Conservation (phyloP, 495 filamentous ascomycete genomes). For the Thermochaetoides thermophila region DNA sequence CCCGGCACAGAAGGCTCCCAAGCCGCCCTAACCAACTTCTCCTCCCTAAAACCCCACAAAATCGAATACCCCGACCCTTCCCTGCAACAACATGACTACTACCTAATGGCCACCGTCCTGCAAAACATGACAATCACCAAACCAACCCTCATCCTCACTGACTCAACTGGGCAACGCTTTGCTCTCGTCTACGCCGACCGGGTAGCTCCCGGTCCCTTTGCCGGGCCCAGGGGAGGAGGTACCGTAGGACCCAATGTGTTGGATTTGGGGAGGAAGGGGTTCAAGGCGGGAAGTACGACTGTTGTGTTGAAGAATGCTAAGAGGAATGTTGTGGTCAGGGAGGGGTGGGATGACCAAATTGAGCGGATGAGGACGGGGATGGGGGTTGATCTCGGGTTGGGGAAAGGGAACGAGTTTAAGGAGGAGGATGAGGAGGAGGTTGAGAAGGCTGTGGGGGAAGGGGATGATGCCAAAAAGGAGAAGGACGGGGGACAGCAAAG, state of each 20-base stretch:
- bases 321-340: too few relatives aligned
- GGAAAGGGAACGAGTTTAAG: not conserved
- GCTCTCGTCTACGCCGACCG: conserved; percentile 25
- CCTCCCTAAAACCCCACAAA: conserved; percentile 2
- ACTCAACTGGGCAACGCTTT: conserved; percentile 18
- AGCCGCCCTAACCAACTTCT: conserved; percentile 6
- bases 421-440: conserved; percentile 2
- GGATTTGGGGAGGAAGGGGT: conserved; percentile 13
- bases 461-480: not conserved
- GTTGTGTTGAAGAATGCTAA: conserved; percentile 18
- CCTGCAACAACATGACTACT: conserved; percentile 9
- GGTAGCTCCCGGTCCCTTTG: conserved; percentile 7
- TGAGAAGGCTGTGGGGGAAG: not conserved
- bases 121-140: conserved; percentile 35
- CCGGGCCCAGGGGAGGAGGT: too few relatives aligned
- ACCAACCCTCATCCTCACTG: conserved; percentile 27
- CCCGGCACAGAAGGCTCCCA: not conserved
- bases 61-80: not conserved
- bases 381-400: too few relatives aligned
- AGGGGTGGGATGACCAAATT: too few relatives aligned
- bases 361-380: too few relatives aligned
- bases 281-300: conserved; percentile 20
- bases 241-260: conserved; percentile 15
- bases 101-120: conserved; percentile 28
- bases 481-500: too few relatives aligned